Evolutionary conservation across 768 basidiomycete species (phyloP), one percentile per base, ranked within the genome.

Genomic region (Filobasidium floriforme): DNA sequence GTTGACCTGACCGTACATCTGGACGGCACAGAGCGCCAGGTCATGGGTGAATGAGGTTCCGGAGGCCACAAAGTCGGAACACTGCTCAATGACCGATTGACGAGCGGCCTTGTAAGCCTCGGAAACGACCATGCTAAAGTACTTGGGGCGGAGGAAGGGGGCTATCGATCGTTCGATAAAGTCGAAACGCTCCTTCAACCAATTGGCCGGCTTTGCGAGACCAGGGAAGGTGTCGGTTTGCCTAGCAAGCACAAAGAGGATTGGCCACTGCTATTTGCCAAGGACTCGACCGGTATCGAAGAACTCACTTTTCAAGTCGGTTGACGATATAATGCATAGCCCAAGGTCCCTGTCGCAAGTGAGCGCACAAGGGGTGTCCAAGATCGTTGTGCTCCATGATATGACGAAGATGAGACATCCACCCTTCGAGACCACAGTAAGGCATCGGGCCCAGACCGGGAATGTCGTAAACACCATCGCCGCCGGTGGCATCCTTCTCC

Each of bases 371-470:
- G 0, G 91, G 84, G 77, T 98, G 92, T 0, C 96, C 96, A 2
- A 98, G 83, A 75, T 99, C 92, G 77, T 98, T 98, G 73, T 86
- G 84, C 70, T 83, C 82, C 85, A 92, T 92, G 76, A 98, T 86
- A 70, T 85, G 85, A 44, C 85, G 83, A 63, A 98, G 81, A 0
- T 87, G 87, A 71, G 87, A 85, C 92, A 99, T 97, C 92, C 93
- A 99, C 1, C 96, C 96, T 73, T 98, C 91, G 60, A 98, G 77
- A 19, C 96, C 96, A 73, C 93, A 97, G 78, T 97, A 99, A 12
- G 85, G 86, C 77, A 92, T 81, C 66, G 84, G 83, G 0, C 89
- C 91, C 26, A 85, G 73, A 26, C 83, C 85, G 5, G 93, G 89
- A 41, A 99, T 80, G 57, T 87, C 83, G 77, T 98, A 98, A 0